These are phyloP conservation scores for Mikania micrantha DNA, from an alignment of 129 eudicot species.

Conservation along the genomic window DNA sequence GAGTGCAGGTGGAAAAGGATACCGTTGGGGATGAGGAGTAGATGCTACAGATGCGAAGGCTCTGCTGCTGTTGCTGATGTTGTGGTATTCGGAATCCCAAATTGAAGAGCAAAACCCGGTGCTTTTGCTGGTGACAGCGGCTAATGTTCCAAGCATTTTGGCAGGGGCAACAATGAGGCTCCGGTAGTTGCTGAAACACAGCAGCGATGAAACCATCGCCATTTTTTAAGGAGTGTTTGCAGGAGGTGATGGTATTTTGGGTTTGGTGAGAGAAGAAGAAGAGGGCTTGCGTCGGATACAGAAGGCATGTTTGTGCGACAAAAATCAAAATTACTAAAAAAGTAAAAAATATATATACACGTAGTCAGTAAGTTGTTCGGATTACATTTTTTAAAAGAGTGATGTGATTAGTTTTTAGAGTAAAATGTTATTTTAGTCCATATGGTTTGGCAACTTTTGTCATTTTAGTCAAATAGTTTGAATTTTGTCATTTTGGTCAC, in stretches of 20 bases:
- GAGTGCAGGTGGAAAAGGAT: background rate
- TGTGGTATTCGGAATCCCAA: slow-evolving; percentile 10
- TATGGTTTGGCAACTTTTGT: too few species aligned
- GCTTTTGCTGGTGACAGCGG: slow-evolving; percentile 14
- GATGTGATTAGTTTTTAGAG: too few species aligned
- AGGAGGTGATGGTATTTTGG: background rate
- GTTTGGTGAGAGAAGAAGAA: too few species aligned
- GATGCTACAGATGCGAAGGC: slow-evolving; percentile 33
- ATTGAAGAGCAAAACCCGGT: slow-evolving; percentile 13
- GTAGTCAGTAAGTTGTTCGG: too few species aligned
- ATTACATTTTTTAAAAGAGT: too few species aligned
- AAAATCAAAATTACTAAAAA: too few species aligned
- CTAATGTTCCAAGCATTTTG: slow-evolving; percentile 25
- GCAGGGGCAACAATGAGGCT: slow-evolving; percentile 22
- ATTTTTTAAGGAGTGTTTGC: slow-evolving; percentile 9
- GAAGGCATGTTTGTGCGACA: too few species aligned
- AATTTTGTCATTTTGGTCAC: too few species aligned
- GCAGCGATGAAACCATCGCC: slow-evolving; percentile 33
- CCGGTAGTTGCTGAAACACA: slow-evolving; percentile 25
- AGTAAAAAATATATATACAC: too few species aligned
- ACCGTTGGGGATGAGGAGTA: slow-evolving; percentile 33
- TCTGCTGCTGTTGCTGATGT: slow-evolving; percentile 3
- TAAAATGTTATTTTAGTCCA: too few species aligned
- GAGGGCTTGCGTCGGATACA: too few species aligned
- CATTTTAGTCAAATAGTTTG: too few species aligned